Conservation (phyloP, 257 asterid species). For the Cinchona pubescens region DNA sequence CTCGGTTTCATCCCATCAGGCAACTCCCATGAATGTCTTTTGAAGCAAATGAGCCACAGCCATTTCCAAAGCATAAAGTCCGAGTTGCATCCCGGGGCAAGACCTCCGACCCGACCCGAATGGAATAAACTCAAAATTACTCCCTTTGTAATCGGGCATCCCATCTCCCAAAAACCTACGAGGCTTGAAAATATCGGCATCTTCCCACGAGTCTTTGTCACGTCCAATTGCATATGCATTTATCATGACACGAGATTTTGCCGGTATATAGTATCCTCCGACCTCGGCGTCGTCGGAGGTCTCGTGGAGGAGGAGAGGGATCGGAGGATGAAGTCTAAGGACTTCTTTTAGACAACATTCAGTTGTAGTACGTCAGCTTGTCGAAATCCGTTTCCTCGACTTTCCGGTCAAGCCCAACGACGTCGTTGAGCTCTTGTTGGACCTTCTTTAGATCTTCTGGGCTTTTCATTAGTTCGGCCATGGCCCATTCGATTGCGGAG, state of each 20-base stretch:
- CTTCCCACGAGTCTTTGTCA: conserved; percentile 66
- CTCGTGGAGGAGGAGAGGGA: conserved; percentile 92
- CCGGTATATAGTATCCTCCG: conserved; percentile 68
- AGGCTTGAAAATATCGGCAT: conserved; percentile 56
- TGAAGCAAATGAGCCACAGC: conserved; percentile 83
- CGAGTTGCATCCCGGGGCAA: conserved; percentile 98
- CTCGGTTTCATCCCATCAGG: conserved; percentile 84
- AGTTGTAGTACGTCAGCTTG: conserved; percentile 55
- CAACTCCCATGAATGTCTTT: conserved; percentile 85
- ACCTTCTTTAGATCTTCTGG: conserved; percentile 63
- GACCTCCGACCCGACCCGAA: conserved; percentile 94
- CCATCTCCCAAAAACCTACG: conserved; percentile 47
- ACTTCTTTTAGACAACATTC: conserved; percentile 68
- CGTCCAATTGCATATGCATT: conserved; percentile 89
- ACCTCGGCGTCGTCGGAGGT: conserved; percentile 53
- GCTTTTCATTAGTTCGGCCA: conserved; percentile 74
- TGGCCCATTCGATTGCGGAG: conserved; percentile 89
- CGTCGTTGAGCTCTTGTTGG: conserved; percentile 63
- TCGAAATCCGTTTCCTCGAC: conserved; percentile 73
- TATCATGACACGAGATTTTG: conserved; percentile 59
- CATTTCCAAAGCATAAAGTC: conserved; percentile 67
- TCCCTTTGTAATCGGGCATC: conserved; percentile 64
- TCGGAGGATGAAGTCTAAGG: conserved; percentile 90
- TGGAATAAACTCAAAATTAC: conserved; percentile 72
- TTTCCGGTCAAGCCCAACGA: conserved; percentile 62